These are phyloP conservation scores for Fusarium circinatum DNA, from an alignment of 2,329 filamentous ascomycete species.

Conservation along the genomic window DNA sequence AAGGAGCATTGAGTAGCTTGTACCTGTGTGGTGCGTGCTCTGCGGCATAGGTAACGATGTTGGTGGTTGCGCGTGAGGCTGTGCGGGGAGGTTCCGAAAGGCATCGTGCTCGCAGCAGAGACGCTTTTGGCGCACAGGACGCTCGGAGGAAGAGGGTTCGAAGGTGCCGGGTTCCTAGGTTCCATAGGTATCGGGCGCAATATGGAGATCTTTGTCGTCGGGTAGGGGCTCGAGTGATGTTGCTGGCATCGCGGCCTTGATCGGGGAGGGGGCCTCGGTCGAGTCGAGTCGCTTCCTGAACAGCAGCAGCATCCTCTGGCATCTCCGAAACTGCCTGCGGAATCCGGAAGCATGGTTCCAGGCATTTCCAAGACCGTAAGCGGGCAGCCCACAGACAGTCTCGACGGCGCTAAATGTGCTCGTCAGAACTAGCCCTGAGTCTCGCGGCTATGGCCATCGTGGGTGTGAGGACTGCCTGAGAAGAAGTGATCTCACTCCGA, in stretches of 20 bases:
- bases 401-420: fast-evolving
- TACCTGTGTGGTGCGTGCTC: fast-evolving
- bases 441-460: neutral
- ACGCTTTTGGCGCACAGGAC: fast-evolving
- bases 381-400: no score
- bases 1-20: fast-evolving
- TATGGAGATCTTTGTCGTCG: neutral
- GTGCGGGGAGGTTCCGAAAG: neutral
- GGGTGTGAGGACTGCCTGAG: fast-evolving
- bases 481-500: neutral
- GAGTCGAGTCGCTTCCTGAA: neutral
- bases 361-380: neutral
- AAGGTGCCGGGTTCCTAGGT: fast-evolving
- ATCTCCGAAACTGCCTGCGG: fast-evolving
- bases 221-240: fast-evolving
- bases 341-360: fast-evolving
- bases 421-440: fast-evolving
- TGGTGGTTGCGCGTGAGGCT: neutral
- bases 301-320: neutral
- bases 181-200: neutral
- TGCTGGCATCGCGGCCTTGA: neutral
- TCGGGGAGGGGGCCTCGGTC: neutral
- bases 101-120: neutral
- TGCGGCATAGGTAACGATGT: fast-evolving
- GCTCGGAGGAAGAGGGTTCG: neutral